Percentiles rank a stretch among this genome's conserved stretches.
Conservation (phyloP, 768 basidiomycete species). For the Amanita pseudoporphyria region DNA sequence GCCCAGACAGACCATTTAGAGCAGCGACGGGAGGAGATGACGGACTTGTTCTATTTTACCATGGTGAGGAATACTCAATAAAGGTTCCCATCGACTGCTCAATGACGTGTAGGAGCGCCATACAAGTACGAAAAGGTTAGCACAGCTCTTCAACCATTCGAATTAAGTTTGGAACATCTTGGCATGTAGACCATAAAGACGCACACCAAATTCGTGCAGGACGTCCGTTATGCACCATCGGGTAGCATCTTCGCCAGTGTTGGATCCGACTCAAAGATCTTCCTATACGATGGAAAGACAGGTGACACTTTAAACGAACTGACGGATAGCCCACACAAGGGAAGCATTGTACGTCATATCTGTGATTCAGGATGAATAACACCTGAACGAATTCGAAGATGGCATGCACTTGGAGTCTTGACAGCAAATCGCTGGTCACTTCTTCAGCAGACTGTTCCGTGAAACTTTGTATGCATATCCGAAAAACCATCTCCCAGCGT, state of each 20-base stretch:
- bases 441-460: conserved; percentile 84
- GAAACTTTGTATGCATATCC: conserved; percentile 57
- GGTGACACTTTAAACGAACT: conserved; percentile 72
- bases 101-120: conserved; percentile 46
- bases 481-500: not conserved
- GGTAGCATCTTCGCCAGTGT: conserved; percentile 83
- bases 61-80: conserved; percentile 34
- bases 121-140: conserved; percentile 82
- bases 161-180: not conserved
- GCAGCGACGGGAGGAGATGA: conserved; percentile 89
- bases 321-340: conserved; percentile 59
- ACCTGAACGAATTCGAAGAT: conserved; percentile 30
- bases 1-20: conserved; percentile 83
- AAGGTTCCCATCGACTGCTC: not conserved
- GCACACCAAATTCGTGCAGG: conserved; percentile 90
- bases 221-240: conserved; percentile 72
- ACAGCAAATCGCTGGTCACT: conserved; percentile 66
- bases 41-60: conserved; percentile 69
- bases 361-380: not conserved
- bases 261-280: conserved; percentile 79
- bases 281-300: conserved; percentile 85
- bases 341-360: conserved; percentile 52
- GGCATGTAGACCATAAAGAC: conserved; percentile 61
- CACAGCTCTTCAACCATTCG: not conserved
- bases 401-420: conserved; percentile 73